phyloP scores from a whole-genome alignment of 2,329 filamentous ascomycete species.

The Paecilomyces sp. region DNA sequence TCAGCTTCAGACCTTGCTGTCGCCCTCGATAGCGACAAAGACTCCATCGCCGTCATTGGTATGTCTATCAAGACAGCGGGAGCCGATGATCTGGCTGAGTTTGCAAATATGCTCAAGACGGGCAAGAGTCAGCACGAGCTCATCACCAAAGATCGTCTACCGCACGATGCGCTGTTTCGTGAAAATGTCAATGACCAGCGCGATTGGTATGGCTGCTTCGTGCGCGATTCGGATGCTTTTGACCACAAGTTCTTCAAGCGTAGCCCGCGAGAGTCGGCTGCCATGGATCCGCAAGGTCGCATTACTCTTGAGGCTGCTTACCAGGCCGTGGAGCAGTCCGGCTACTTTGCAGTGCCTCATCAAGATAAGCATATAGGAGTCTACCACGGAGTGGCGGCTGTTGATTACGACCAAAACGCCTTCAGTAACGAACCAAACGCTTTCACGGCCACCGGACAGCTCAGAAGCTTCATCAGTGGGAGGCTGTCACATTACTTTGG shows the following conservation, averaged over 20 bases:
- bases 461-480: constrained; percentile 19
- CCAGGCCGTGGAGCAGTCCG: constrained; percentile 23
- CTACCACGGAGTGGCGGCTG: constrained; percentile 28
- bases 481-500: constrained; percentile 4
- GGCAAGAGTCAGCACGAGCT: constrained; percentile 24
- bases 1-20: neutral
- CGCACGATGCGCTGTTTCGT: constrained; percentile 16
- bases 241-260: constrained; percentile 28
- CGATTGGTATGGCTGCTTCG: constrained; percentile 12
- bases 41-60: constrained; percentile 30
- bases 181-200: constrained; percentile 4
- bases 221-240: constrained; percentile 14
- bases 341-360: constrained; percentile 14
- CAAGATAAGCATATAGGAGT: constrained; percentile 22
- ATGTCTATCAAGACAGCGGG: constrained; percentile 28
- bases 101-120: constrained; percentile 20
- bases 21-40: neutral
- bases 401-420: constrained; percentile 39
- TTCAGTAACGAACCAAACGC: constrained; percentile 28
- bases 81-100: constrained; percentile 27
- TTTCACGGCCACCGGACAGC: constrained; percentile 24
- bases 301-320: constrained; percentile 21
- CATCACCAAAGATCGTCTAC: constrained; percentile 14
- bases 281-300: constrained; percentile 25
- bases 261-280: constrained; percentile 15